Conservation (phyloP, 176 grass and related monocot species). For the Zizania latifolia region DNA sequence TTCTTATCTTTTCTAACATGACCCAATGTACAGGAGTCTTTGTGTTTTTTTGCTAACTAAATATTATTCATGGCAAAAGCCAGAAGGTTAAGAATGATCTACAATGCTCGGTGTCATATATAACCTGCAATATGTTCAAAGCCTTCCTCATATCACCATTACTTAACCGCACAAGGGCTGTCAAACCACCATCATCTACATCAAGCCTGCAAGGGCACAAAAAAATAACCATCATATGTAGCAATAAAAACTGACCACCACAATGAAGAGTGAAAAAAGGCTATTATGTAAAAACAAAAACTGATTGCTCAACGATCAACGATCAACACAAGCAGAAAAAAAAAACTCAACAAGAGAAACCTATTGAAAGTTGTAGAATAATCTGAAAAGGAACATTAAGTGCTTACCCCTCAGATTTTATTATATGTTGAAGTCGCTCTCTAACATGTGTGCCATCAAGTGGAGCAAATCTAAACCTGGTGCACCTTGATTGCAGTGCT, state of each 20-base stretch:
- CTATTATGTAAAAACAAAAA: not conserved
- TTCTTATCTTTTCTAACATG: not conserved
- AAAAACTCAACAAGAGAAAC: not conserved
- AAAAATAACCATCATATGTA: not conserved
- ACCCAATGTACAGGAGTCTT: not conserved
- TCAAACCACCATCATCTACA: conserved; percentile 76
- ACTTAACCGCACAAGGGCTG: conserved; percentile 72
- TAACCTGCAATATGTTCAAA: conserved; percentile 98
- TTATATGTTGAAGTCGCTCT: conserved; percentile 80
- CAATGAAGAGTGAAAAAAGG: not conserved
- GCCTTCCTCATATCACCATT: conserved; percentile 98
- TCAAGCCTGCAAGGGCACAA: conserved; percentile 51
- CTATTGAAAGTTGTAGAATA: not conserved
- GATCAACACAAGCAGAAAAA: not conserved
- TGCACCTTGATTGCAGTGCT: conserved; percentile 95
- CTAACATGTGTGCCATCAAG: conserved; percentile 75
- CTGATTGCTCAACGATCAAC: not conserved
- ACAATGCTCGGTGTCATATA: not conserved
- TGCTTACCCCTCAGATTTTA: conserved; percentile 80
- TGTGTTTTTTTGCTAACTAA: not conserved
- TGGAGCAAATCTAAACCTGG: conserved; percentile 95
- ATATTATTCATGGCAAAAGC: not conserved
- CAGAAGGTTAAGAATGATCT: not conserved
- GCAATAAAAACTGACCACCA: not conserved
- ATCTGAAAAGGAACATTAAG: not conserved